Evolutionary conservation across 176 grass and related monocot species (phyloP), one percentile per base, ranked within the genome.

Genomic region (Musa acuminata): DNA sequence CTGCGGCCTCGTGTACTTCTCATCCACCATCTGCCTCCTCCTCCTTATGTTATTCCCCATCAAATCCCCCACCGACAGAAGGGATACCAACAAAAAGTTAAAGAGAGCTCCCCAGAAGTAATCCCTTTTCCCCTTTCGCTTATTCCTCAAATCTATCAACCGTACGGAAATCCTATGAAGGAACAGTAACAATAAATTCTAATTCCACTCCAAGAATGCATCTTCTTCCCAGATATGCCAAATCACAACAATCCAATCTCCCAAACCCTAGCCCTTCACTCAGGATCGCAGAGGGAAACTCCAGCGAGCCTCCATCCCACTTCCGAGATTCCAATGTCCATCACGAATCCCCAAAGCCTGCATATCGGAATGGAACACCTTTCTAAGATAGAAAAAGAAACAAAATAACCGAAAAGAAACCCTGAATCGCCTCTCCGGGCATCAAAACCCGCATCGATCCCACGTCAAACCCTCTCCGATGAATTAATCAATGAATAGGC

Each of bases 1-100:
- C 87, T 96, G 93, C 75, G 89, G 93, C 73, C 81, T 78, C 75
- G 93, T 92, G 85, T 88, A 86, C 19, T 84, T 80, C 71, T 96
- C 89, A 78, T 96, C 89, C 76, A 96, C 87, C 83, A 77, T 69
- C 79, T 76, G 83, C 23, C 74, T 72, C 70, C 78, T 62, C 79
- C 85, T 76, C 50, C 78, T 55, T 11, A 79, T 53, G 65, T 75
- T 82, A 71, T 86, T 86, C 75, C 84, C 84, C 84, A 86, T 86
- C 73, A 22, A 77, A 52, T 23, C 21, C 53, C 43, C 21, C 48
- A 19, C 60, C 8, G 58, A 58, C 24, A 5, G 11, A 59, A 63
- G 19, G 24, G 60, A 63, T 21, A 20, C 20, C 72, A 11, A 59
- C 52, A 74, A 72, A 74, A 3, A 20, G 13, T 54, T n/a, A 10